Conservation (phyloP, 768 basidiomycete species). For the Boletus rubropictus region DNA sequence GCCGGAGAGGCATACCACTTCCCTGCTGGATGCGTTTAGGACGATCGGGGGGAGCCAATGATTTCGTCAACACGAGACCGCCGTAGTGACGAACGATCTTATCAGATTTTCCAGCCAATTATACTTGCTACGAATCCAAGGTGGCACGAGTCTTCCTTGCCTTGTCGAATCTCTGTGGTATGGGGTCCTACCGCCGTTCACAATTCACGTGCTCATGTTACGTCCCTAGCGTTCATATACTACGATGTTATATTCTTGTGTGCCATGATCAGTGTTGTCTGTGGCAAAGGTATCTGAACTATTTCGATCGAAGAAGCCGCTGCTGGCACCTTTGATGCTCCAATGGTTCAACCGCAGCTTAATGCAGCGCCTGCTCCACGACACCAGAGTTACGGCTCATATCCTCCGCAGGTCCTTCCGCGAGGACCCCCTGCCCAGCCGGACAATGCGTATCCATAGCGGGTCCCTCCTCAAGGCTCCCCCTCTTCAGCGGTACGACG, state of each 20-base stretch:
- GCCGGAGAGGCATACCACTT: slow-evolving; percentile 7
- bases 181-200: background rate
- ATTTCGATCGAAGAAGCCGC: slow-evolving; percentile 20
- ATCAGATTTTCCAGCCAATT: slow-evolving; percentile 9
- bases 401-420: background rate
- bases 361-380: slow-evolving; percentile 1
- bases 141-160: slow-evolving; percentile 14
- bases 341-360: slow-evolving; percentile 10
- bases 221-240: slow-evolving; percentile 22
- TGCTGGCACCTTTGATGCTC: background rate
- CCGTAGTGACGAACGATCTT: background rate
- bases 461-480: background rate
- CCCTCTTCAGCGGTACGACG: background rate
- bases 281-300: slow-evolving; percentile 23
- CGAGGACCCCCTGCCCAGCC: slow-evolving; percentile 1
- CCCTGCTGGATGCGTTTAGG: slow-evolving; percentile 15
- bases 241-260: slow-evolving; percentile 18
- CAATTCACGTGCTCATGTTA: background rate
- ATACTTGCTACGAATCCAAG: slow-evolving; percentile 17
- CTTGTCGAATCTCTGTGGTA: slow-evolving; percentile 25
- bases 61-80: background rate
- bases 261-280: slow-evolving; percentile 19
- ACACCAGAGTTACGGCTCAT: slow-evolving; percentile 4
- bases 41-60: slow-evolving; percentile 5
- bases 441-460: slow-evolving; percentile 9